Evolutionary conservation across 768 basidiomycete species (phyloP), one percentile per base, ranked within the genome.

Genomic region (Myochromella boudieri): DNA sequence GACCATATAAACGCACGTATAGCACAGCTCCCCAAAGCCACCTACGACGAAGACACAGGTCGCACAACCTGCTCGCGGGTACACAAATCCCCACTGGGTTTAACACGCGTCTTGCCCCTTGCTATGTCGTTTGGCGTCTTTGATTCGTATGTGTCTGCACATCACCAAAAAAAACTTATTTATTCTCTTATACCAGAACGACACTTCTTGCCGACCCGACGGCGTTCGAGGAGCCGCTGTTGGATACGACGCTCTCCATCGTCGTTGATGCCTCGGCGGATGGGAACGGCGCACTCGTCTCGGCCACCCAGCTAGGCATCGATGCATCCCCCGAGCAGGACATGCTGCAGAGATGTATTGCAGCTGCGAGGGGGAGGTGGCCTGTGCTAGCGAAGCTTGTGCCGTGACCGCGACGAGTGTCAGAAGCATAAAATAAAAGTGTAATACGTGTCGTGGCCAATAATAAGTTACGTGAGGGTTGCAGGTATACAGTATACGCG

Each of bases 151-250:
- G 86, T 73, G 20, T 9, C 26, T n/a, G 10, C 44, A 20, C 36
- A 33, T 45, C 15, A 33, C 26, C 48, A 37, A 12, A 39, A 11
- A 25, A 21, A 17, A 26, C 32, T 11, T 36, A 48, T 32, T 18
- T 43, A 37, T 5, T 5, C 34, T 33, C 34, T 51, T 43, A 24
- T 17, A 7, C 25, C 21, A 40, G 38, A 25, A 34, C 26, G 12
- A 49, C 31, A 32, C 56, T 95, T 8, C 69, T 97, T 3, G 73
- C 84, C 0, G 95, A 98, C 65, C 90, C 93, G 1, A 87, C 91
- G 0, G 75, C 91, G 1, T 97, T 95, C 63, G 95, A 98, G 68
- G 87, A 93, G 54, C 87, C 91, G 0, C 73, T 97, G 6, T 77
- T 94, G 43, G 82, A 87, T 11, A 84, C 90, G 0, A 76, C 77